These are phyloP conservation scores for Durio zibethinus DNA, from an alignment of 345 rosid species.

Conservation along the genomic window DNA sequence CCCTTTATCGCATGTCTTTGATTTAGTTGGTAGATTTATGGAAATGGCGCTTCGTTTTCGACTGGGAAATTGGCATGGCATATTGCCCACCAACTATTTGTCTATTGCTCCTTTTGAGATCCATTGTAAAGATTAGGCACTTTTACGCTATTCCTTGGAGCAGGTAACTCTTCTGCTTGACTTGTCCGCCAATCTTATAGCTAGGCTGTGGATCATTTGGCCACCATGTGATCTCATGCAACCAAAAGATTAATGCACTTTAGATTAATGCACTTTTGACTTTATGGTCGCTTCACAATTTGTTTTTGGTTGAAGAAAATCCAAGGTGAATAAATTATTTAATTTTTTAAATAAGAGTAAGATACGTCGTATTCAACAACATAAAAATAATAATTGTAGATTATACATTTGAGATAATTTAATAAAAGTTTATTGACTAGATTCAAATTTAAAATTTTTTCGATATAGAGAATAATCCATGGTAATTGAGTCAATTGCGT, in stretches of 20 bases:
- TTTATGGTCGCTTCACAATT: not conserved
- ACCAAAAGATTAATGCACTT: not conserved
- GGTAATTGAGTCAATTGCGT: too few relatives aligned
- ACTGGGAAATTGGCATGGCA: not conserved
- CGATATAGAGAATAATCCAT: too few relatives aligned
- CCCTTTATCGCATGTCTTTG: not conserved
- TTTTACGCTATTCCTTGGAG: conserved; percentile 8
- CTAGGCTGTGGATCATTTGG: not conserved
- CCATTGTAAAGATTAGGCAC: conserved; percentile 4
- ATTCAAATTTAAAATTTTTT: too few relatives aligned
- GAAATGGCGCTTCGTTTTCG: not conserved
- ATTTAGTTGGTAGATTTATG: not conserved
- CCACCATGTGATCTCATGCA: conserved; percentile 11
- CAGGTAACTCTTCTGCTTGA: conserved; percentile 12
- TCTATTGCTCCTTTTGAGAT: conserved; percentile 7
- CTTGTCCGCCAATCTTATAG: not conserved
- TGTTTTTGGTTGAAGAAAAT: too few relatives aligned
- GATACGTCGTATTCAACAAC: too few relatives aligned
- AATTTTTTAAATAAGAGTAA: too few relatives aligned
- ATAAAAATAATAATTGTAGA: too few relatives aligned
- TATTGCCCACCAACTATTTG: not conserved
- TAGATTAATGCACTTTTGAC: not conserved
- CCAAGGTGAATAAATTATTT: too few relatives aligned
- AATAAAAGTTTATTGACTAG: too few relatives aligned
- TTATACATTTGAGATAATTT: too few relatives aligned